These are phyloP conservation scores for Clonostachys byssicola DNA, from an alignment of 2,329 filamentous ascomycete species.

Conservation along the genomic window DNA sequence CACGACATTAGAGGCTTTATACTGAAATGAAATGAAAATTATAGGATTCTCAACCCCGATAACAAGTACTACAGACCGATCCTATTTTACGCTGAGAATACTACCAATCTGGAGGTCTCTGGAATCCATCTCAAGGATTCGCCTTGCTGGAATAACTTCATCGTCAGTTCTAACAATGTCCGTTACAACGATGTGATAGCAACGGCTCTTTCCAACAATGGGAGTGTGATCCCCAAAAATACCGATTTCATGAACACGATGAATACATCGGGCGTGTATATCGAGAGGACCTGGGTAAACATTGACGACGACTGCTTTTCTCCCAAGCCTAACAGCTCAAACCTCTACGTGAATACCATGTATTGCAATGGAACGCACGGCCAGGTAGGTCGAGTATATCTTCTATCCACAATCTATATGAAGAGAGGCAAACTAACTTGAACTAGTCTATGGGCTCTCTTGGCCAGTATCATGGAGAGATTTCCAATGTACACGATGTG, in stretches of 20 bases:
- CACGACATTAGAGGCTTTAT: not conserved
- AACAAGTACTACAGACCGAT: constrained; percentile 56
- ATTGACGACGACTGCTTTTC: constrained; percentile 60
- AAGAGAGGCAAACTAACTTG: not conserved
- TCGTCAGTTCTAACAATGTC: constrained; percentile 51
- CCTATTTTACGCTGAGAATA: constrained; percentile 57
- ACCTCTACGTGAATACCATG: constrained; percentile 54
- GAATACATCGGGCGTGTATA: constrained; percentile 48
- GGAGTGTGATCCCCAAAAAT: constrained; percentile 47
- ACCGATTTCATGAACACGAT: constrained; percentile 60
- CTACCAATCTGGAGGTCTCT: constrained; percentile 50
- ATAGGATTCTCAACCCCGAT: constrained; percentile 38
- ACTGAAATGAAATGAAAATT: not conserved
- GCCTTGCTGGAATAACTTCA: constrained; percentile 61
- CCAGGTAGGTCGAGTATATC: constrained; percentile 6
- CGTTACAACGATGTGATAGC: constrained; percentile 49
- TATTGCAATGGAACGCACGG: constrained; percentile 58
- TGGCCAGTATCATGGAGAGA: constrained; percentile 50
- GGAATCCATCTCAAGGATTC: constrained; percentile 58
- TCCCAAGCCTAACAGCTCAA: constrained; percentile 54
- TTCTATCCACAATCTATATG: not conserved
- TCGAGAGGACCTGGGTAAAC: constrained; percentile 45
- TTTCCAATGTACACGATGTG: constrained; percentile 51
- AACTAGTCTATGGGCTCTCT: constrained; percentile 51
- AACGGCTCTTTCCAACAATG: constrained; percentile 43